These are phyloP conservation scores for Solanum chacoense DNA, from an alignment of 305 asterid species.

Conservation along the genomic window DNA sequence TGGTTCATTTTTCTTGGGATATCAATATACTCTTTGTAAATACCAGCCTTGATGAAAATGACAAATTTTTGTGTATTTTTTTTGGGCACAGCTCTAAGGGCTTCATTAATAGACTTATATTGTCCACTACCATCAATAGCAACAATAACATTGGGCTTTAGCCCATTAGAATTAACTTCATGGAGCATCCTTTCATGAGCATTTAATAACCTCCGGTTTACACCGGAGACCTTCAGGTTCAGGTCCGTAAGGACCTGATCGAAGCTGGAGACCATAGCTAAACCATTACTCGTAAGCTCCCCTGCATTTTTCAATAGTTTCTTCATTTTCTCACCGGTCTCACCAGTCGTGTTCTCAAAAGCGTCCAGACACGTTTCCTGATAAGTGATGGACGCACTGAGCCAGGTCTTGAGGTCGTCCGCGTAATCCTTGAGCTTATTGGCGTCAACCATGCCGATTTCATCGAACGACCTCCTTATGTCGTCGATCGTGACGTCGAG, in stretches of 20 bases:
- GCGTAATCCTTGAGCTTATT: neutral
- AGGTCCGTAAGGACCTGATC: neutral
- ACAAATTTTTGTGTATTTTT: neutral
- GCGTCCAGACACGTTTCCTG: neutral
- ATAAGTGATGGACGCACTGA: neutral
- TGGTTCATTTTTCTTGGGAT: conserved; percentile 5
- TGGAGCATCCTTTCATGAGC: neutral
- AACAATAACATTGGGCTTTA: neutral
- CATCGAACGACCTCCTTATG: conserved; percentile 13
- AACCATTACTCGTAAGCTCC: conserved; percentile 4
- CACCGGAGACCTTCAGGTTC: neutral
- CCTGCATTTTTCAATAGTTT: conserved; percentile 3
- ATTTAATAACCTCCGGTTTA: neutral
- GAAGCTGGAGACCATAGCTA: conserved; percentile 5
- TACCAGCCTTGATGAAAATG: neutral
- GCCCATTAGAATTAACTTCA: neutral
- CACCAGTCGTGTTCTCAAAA: conserved; percentile 1
- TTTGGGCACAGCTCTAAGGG: neutral
- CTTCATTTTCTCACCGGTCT: conserved; percentile 1
- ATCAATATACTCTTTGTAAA: neutral
- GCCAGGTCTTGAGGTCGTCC: neutral
- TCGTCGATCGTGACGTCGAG: conserved; percentile 30
- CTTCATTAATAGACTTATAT: neutral
- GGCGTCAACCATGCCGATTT: neutral
- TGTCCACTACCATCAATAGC: conserved; percentile 7